Conservation (phyloP, 139 green algal species). For the Volvox reticuliferus region DNA sequence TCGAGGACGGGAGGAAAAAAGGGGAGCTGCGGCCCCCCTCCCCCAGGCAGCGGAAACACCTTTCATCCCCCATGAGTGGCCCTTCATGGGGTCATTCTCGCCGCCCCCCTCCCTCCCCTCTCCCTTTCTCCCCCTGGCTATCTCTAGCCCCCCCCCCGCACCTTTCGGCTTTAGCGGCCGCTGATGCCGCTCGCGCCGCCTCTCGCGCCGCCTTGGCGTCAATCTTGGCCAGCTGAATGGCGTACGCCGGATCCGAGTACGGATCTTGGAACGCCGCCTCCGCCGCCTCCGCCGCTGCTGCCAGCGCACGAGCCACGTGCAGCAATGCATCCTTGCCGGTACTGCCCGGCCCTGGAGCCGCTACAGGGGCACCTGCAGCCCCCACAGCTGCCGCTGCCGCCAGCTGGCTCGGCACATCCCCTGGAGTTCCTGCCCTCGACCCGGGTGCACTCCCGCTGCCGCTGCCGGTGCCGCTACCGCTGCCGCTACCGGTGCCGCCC, state of each 20-base stretch:
- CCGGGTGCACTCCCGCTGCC: background rate
- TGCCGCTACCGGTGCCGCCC: too few relatives aligned
- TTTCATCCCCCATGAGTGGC: too few relatives aligned
- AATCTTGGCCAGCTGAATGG: slow-evolving; percentile 52
- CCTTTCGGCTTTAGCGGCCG: slow-evolving; percentile 51
- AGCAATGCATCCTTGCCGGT: slow-evolving; percentile 24
- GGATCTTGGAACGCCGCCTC: slow-evolving; percentile 43
- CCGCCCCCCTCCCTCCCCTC: background rate
- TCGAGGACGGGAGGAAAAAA: too few relatives aligned
- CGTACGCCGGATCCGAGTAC: slow-evolving; percentile 49
- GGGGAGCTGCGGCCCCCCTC: too few relatives aligned
- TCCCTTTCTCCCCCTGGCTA: too few relatives aligned
- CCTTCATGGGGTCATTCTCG: too few relatives aligned
- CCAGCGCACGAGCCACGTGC: slow-evolving; percentile 31
- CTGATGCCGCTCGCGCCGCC: slow-evolving; percentile 46
- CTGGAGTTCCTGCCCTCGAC: background rate
- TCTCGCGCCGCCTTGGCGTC: slow-evolving; percentile 55
- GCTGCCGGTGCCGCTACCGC: background rate
- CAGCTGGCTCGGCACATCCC: background rate
- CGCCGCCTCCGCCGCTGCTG: slow-evolving; percentile 31
- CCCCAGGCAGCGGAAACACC: too few relatives aligned
- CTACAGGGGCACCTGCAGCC: background rate
- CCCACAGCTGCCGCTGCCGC: too few relatives aligned
- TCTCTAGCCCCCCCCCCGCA: background rate
- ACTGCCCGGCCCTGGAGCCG: background rate